Evolutionary conservation across 169 alveolate genomes (phyloP).

Genomic region (Toxoplasma gondii): DNA sequence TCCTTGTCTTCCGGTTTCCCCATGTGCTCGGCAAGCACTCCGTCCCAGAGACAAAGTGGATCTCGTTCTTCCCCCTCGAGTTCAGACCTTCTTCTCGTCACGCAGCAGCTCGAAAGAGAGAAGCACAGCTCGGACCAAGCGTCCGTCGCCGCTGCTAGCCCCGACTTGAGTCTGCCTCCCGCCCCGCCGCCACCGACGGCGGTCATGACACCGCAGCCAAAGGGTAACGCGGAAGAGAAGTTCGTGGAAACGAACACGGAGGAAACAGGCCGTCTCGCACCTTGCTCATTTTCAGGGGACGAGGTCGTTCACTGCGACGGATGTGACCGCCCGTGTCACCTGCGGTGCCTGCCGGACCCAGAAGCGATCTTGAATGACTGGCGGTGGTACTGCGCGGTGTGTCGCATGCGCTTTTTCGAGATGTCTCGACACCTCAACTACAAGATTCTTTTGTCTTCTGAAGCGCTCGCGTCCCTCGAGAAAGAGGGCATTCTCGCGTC

Average conservation of each 20-base stretch:
- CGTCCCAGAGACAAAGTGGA: too few species aligned
- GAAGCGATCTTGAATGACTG: constrained; percentile 21
- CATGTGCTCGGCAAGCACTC: too few species aligned
- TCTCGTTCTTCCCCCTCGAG: not conserved
- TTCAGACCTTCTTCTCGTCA: not conserved
- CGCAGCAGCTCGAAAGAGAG: not conserved
- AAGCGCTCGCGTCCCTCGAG: constrained; percentile 27
- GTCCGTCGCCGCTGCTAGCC: not conserved
- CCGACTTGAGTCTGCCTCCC: not conserved
- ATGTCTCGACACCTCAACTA: not conserved
- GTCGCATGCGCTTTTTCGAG: constrained; percentile 37
- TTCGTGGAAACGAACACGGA: not conserved
- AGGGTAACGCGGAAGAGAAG: not conserved
- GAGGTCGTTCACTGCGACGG: constrained; percentile 80
- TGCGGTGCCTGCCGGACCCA: constrained; percentile 66
- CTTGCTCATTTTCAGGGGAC: constrained; percentile 33
- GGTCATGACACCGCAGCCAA: not conserved
- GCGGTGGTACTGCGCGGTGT: constrained; percentile 50
- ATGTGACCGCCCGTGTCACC: constrained; percentile 81
- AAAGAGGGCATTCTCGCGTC: constrained; percentile 4
- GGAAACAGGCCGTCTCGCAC: not conserved
- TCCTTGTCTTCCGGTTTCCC: not conserved
- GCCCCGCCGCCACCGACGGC: not conserved
- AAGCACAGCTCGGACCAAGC: not conserved
- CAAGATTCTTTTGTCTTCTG: constrained; percentile 14